These are phyloP conservation scores for Quillaja saponaria DNA, from an alignment of 306 rosid genomes.

Conservation along the genomic window DNA sequence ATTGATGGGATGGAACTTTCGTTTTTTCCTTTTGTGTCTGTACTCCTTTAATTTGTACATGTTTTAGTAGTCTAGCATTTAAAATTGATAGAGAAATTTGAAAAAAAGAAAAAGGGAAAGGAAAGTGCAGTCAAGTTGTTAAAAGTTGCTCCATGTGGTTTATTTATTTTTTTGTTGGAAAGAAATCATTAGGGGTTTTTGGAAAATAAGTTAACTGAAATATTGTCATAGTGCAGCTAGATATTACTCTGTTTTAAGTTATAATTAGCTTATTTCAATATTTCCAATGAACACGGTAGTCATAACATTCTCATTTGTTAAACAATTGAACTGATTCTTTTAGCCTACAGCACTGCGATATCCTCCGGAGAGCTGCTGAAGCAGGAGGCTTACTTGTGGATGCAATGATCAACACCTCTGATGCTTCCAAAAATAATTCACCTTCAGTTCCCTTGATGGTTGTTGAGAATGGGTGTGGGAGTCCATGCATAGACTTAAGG, in stretches of 20 bases:
- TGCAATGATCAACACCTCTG: constrained; percentile 72
- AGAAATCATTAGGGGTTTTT: too few species aligned
- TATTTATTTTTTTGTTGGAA: too few species aligned
- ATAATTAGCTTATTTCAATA: constrained; percentile 6
- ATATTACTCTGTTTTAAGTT: too few species aligned
- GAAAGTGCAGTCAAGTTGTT: too few species aligned
- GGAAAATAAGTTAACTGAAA: too few species aligned
- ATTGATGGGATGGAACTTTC: constrained; percentile 2
- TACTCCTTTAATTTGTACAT: constrained; percentile 4
- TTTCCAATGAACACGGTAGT: not conserved
- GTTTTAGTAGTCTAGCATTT: constrained; percentile 5
- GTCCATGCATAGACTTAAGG: constrained; percentile 94
- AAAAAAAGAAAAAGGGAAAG: too few species aligned
- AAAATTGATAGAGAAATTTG: too few species aligned
- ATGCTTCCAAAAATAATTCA: constrained; percentile 56
- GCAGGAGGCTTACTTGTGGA: constrained; percentile 93
- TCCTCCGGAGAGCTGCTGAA: constrained; percentile 94
- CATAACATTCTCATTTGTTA: constrained; percentile 6
- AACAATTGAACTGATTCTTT: constrained; percentile 32
- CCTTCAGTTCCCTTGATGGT: constrained; percentile 77
- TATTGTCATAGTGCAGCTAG: too few species aligned
- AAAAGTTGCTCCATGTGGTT: too few species aligned
- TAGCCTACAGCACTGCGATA: constrained; percentile 82
- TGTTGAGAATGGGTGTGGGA: constrained; percentile 95
- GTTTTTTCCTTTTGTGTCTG: not conserved